Percentiles rank a stretch among this genome's conserved stretches.
Evolutionary conservation across 1,139 yeast genomes (phyloP).

Genomic region (Zygosaccharomyces sapae): DNA sequence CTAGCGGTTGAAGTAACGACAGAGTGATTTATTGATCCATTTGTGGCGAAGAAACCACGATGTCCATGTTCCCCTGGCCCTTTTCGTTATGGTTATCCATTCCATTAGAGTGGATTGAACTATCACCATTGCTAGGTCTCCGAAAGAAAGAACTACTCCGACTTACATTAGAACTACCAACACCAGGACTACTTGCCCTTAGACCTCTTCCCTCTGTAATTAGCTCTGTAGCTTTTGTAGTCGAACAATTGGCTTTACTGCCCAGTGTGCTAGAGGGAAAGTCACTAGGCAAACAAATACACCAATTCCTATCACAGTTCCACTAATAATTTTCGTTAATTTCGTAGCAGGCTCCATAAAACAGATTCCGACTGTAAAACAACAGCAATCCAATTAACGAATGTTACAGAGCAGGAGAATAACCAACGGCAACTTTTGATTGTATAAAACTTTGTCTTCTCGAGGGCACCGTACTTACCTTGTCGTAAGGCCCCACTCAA

Average conservation of each 20-base stretch:
- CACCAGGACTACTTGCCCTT: constrained; percentile 23
- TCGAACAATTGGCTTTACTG: constrained; percentile 77
- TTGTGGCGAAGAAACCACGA: constrained; percentile 7
- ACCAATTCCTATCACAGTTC: constrained; percentile 76
- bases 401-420: constrained; percentile 49
- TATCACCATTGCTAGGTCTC: constrained; percentile 16
- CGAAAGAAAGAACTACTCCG: constrained; percentile 23
- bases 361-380: constrained; percentile 59
- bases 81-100: constrained; percentile 7
- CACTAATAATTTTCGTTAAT: constrained; percentile 66
- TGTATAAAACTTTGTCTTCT: constrained; percentile 45
- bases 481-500: constrained; percentile 27
- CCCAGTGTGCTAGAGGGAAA: constrained; percentile 78
- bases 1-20: constrained; percentile 10
- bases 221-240: constrained; percentile 81
- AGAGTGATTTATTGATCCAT: constrained; percentile 16
- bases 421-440: constrained; percentile 65
- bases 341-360: constrained; percentile 59
- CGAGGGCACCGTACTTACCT: constrained; percentile 48
- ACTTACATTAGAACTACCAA: constrained; percentile 18
- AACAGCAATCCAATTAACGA: constrained; percentile 69
- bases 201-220: constrained; percentile 41
- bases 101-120: constrained; percentile 17
- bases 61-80: constrained; percentile 4
- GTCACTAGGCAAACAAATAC: constrained; percentile 70